Evolutionary conservation across 371 early-diverging fungal species (phyloP).

Genomic region (Mucor velutinosus): DNA sequence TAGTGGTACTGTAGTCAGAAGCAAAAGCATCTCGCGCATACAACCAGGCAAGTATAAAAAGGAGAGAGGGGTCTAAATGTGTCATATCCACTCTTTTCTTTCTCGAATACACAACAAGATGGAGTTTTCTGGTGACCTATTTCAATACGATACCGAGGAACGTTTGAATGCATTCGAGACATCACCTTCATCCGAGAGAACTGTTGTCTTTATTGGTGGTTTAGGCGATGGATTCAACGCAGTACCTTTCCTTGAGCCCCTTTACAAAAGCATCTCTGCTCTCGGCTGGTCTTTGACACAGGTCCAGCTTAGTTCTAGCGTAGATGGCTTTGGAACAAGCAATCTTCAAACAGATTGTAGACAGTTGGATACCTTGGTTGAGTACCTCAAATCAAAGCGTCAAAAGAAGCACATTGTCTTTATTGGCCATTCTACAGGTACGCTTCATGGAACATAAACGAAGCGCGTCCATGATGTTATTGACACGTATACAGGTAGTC

Average conservation of each 20-base stretch:
- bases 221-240: conserved; percentile 55
- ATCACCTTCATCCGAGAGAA: conserved; percentile 34
- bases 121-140: conserved; percentile 24
- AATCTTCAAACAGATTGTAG: conserved; percentile 42
- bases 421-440: conserved; percentile 58
- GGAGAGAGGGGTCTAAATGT: not conserved
- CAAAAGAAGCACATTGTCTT: conserved; percentile 46
- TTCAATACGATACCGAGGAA: conserved; percentile 16
- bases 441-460: not conserved
- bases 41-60: not conserved
- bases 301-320: conserved; percentile 52
- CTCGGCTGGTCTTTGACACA: conserved; percentile 50
- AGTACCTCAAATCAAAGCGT: conserved; percentile 31
- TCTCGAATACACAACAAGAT: conserved; percentile 1
- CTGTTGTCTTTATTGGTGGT: conserved; percentile 53
- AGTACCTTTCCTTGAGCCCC: conserved; percentile 43
- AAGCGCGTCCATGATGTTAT: too few species aligned
- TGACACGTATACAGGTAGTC: conserved; percentile 32
- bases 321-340: conserved; percentile 51
- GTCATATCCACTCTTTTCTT: conserved; percentile 5
- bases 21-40: too few species aligned
- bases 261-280: conserved; percentile 26
- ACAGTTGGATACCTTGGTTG: conserved; percentile 48
- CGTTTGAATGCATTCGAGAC: conserved; percentile 52
- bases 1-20: too few species aligned